These are phyloP conservation scores for Dactylorhiza incarnata DNA, from an alignment of 106 monocot species.

Conservation along the genomic window DNA sequence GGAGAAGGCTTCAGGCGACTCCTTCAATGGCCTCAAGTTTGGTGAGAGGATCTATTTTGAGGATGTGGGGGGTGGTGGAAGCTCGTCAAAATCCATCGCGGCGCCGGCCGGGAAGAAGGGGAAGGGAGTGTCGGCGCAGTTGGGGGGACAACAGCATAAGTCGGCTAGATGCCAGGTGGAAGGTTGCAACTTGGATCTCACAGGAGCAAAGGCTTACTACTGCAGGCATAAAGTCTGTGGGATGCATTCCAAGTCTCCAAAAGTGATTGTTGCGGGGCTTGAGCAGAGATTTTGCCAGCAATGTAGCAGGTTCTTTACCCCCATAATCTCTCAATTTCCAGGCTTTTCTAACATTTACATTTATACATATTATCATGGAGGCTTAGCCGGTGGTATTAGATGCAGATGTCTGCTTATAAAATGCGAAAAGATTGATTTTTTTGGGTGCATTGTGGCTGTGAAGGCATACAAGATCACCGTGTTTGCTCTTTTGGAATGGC, in stretches of 20 bases:
- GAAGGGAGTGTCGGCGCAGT: slow-evolving; percentile 15
- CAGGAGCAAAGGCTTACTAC: slow-evolving; percentile 51
- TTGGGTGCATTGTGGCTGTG: no score
- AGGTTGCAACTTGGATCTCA: slow-evolving; percentile 57
- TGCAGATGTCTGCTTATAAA: no score
- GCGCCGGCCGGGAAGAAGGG: slow-evolving; percentile 25
- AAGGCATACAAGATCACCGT: no score
- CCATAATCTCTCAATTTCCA: no score
- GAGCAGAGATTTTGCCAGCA: slow-evolving; percentile 79
- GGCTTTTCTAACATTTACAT: no score
- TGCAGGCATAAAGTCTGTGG: slow-evolving; percentile 64
- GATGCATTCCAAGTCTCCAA: slow-evolving; percentile 52
- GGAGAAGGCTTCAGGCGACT: slow-evolving; percentile 43
- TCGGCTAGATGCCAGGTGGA: slow-evolving; percentile 67
- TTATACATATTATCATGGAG: no score
- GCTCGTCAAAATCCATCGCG: slow-evolving; percentile 8
- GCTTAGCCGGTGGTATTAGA: no score
- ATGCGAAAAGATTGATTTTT: no score
- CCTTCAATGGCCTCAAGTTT: slow-evolving; percentile 54
- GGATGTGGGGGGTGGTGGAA: slow-evolving; percentile 29
- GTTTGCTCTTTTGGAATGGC: no score
- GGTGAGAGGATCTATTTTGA: slow-evolving; percentile 86
- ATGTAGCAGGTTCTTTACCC: slow-evolving; percentile 33
- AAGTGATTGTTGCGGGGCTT: slow-evolving; percentile 48
- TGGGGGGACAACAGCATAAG: slow-evolving; percentile 8